Percentiles rank a stretch among this genome's conserved stretches.
phyloP scores from a whole-genome alignment of 805 yeast genomes.

The Ogataea glucozyma region DNA sequence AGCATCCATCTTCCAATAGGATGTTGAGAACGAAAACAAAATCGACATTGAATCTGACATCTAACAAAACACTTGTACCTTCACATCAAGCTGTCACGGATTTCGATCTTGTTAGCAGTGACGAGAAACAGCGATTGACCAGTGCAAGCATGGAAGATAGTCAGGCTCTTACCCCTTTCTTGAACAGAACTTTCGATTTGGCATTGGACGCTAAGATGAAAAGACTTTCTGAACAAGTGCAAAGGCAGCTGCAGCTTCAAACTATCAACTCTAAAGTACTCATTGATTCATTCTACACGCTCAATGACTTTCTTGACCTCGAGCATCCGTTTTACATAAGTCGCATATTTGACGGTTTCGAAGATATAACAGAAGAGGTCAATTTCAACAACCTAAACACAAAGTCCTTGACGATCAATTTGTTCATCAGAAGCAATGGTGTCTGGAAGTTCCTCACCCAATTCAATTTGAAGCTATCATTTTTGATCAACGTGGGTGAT shows the following conservation, averaged over 20 bases:
- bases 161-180: too few species aligned
- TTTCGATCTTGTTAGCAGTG: constrained; percentile 6
- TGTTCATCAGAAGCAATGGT: constrained; percentile 19
- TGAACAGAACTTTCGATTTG: neutral
- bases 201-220: constrained; percentile 3
- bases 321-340: constrained; percentile 38
- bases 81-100: constrained; percentile 4
- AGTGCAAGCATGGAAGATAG: neutral
- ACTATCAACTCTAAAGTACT: constrained; percentile 30
- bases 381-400: constrained; percentile 19
- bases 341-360: constrained; percentile 31
- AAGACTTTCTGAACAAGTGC: constrained; percentile 23
- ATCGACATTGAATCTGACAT: constrained; percentile 12
- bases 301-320: constrained; percentile 31
- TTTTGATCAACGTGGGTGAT: constrained; percentile 36
- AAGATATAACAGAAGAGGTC: constrained; percentile 30
- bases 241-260: constrained; percentile 33
- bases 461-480: constrained; percentile 32
- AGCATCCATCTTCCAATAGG: neutral
- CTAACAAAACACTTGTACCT: neutral
- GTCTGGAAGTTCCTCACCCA: constrained; percentile 31
- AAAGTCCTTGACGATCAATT: constrained; percentile 28
- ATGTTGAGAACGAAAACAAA: constrained; percentile 12
- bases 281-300: constrained; percentile 38
- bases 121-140: constrained; percentile 1